Base-by-base conservation (phyloP, 1,139 yeast species). In the Suhomyces guaymorum region DNA sequence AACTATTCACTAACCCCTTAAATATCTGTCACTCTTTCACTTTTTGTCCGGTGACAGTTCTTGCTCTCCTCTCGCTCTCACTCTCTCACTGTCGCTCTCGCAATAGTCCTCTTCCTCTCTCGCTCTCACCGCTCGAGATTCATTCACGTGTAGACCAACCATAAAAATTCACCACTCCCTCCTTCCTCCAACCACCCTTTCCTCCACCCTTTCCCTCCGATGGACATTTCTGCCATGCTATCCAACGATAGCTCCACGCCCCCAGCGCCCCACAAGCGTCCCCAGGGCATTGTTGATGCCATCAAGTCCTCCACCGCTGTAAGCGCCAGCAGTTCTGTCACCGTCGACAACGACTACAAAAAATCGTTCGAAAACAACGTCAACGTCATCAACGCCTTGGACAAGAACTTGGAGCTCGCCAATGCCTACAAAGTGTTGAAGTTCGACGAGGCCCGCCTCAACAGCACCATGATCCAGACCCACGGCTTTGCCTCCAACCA, bases 191-290 rank as follows among this genome's bases (percentile, higher is more conserved):
- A 4, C 26, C 29, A 14, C 15, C 29, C 24, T 18, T 20, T 23
- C 24, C 16, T 15, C 19, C 23, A 11, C 11, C 4, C 15, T 15
- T 9, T 18, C 37, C 16, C 15, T 24, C 15, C 26, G 18, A 66
- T 66, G 73, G 66, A 66, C 50, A 65, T 66, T 39, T 64, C 70
- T 12, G 66, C 71, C 21, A 66, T 66, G 67, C 57, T 66, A 51
- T 62, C 70, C 25, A 55, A 48, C 37, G 66, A 58, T 41, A 44
- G 44, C 32, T 43, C 37, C 18, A 41, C 49, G 11, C 39, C 42
- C 17, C 39, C 38, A 8, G 39, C 41, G 17, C 10, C 21, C 32
- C 15, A 26, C 10, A 24, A 16, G 27, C 18, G 15, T 12, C 24
- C 17, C 16, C 8, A 27, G 13, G 28, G 33, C 25, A 26, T 30